A percentile compares a stretch with the other conserved stretches of the same genome.
phyloP scores from a whole-genome alignment of 2,329 filamentous ascomycete species.

The Colletotrichum endophyticum region DNA sequence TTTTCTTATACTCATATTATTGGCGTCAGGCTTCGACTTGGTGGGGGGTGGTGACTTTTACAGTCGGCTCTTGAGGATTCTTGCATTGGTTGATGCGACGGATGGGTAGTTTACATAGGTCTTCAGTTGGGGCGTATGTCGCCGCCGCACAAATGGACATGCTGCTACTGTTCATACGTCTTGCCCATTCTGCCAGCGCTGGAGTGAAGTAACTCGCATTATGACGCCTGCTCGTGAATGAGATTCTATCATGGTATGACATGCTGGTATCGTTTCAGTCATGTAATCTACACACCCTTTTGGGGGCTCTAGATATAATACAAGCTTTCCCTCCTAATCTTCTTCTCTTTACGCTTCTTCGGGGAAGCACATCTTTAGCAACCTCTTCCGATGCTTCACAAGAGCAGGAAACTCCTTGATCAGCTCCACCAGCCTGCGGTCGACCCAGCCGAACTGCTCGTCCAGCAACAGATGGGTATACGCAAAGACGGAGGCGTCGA shows the following conservation, averaged over 20 bases:
- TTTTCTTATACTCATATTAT: conserved; percentile 6
- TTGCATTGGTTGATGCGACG: conserved; percentile 12
- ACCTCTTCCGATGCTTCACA: conserved; percentile 47
- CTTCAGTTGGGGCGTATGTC: neutral
- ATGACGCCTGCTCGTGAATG: neutral
- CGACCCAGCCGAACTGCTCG: conserved; percentile 65
- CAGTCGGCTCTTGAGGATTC: conserved; percentile 2
- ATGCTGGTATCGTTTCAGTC: neutral
- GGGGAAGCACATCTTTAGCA: conserved; percentile 27
- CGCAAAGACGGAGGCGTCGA: conserved; percentile 89
- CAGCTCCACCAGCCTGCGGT: conserved; percentile 62
- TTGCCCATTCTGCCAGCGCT: neutral
- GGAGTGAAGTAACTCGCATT: neutral
- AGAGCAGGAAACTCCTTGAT: conserved; percentile 66
- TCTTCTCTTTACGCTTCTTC: neutral
- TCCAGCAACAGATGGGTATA: conserved; percentile 85
- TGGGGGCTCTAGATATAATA: neutral
- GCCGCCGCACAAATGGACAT: conserved; percentile 15
- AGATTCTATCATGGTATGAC: neutral
- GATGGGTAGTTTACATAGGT: conserved; percentile 16
- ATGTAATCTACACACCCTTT: neutral
- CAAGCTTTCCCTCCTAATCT: neutral
- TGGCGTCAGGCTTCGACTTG: conserved; percentile 18
- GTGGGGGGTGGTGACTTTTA: neutral
- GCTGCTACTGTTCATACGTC: neutral